phyloP scores from a whole-genome alignment of 1,139 yeast genomes.

The Yamadazyma conglobata region DNA sequence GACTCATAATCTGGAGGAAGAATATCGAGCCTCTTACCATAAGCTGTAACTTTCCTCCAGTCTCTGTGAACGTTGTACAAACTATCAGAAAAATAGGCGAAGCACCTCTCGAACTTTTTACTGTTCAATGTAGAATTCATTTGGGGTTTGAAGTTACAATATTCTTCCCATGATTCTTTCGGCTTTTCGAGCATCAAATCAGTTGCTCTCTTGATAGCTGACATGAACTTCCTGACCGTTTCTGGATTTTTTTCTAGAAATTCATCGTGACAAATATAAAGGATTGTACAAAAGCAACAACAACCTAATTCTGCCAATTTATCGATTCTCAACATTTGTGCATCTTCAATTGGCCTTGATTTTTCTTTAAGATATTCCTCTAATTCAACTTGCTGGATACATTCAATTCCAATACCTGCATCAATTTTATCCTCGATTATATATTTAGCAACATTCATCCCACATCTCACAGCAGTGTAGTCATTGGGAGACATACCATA shows the following conservation, averaged over 20 bases:
- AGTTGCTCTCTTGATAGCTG: constrained; percentile 49
- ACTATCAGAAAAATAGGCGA: constrained; percentile 52
- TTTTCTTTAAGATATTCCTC: constrained; percentile 46
- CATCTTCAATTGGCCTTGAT: constrained; percentile 46
- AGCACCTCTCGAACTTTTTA: constrained; percentile 52
- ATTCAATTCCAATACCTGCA: constrained; percentile 59
- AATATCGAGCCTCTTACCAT: constrained; percentile 53
- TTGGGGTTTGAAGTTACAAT: constrained; percentile 46
- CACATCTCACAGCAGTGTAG: constrained; percentile 59
- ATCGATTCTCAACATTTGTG: constrained; percentile 56
- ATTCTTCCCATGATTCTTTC: constrained; percentile 44
- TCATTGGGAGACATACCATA: constrained; percentile 55
- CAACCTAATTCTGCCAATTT: constrained; percentile 56
- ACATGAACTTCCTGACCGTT: constrained; percentile 42
- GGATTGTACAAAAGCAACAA: constrained; percentile 57
- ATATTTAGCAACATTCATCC: constrained; percentile 57
- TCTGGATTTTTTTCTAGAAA: constrained; percentile 50
- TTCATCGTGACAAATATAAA: constrained; percentile 52
- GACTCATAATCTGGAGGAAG: constrained; percentile 48
- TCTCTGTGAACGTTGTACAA: constrained; percentile 54
- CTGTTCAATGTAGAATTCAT: constrained; percentile 39
- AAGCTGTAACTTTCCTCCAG: constrained; percentile 54
- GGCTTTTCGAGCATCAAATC: constrained; percentile 45
- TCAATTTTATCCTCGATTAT: constrained; percentile 54
- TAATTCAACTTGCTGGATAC: constrained; percentile 57